A percentile compares a stretch with the other conserved stretches of the same genome.
Conservation (phyloP, 140 eudicot species). For the Oenanthe javanica region DNA sequence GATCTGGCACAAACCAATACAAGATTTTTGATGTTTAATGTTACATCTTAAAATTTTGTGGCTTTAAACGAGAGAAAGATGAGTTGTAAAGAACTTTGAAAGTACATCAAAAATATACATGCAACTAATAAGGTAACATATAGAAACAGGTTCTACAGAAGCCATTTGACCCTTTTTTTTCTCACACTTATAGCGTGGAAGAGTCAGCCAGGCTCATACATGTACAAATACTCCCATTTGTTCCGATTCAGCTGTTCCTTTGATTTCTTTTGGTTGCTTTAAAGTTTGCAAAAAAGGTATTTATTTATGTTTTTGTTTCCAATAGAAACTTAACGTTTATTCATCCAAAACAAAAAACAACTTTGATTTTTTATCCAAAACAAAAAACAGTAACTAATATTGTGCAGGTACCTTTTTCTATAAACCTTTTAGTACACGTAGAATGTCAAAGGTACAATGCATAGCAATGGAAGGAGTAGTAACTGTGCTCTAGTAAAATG, state of each 20-base stretch:
- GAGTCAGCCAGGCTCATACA: neutral
- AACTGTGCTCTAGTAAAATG: neutral
- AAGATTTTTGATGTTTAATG: constrained; percentile 9
- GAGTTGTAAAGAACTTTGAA: neutral
- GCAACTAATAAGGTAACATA: neutral
- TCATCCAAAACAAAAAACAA: neutral
- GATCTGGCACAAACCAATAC: constrained; percentile 50
- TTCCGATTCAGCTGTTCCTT: neutral
- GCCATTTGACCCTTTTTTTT: neutral
- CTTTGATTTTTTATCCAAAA: neutral
- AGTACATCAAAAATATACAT: neutral
- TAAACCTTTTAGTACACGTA: neutral
- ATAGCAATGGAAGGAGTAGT: neutral
- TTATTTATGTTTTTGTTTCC: neutral
- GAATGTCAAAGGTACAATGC: neutral
- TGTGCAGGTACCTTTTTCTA: neutral
- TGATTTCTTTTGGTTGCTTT: neutral
- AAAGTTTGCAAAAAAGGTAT: neutral
- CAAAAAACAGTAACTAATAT: neutral
- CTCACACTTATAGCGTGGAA: neutral
- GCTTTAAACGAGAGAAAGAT: neutral
- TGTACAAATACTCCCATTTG: neutral
- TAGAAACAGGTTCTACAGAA: neutral
- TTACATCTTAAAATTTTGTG: neutral
- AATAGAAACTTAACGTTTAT: neutral